phyloP scores from a whole-genome alignment of 2,329 filamentous ascomycete species.

The Colletotrichum australisinense region DNA sequence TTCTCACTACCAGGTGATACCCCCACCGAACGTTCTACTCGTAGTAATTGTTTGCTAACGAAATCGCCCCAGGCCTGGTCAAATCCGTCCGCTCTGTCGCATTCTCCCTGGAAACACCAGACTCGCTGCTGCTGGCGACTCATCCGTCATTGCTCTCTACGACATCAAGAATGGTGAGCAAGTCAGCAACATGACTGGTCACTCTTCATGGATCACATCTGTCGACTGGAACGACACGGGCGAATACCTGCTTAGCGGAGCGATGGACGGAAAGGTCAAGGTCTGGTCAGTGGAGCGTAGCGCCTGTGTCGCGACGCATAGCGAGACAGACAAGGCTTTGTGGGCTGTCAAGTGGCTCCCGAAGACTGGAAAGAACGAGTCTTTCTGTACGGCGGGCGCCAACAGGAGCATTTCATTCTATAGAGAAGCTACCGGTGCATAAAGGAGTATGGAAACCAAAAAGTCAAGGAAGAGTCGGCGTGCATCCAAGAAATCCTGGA shows the following conservation, averaged over 20 bases:
- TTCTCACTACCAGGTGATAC: conserved; percentile 83
- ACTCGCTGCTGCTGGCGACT: conserved; percentile 90
- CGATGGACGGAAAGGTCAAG: conserved; percentile 94
- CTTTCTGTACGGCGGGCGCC: conserved; percentile 83
- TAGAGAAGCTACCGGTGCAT: conserved; percentile 78
- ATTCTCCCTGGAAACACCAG: conserved; percentile 90
- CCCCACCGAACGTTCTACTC: no score
- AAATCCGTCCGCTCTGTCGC: conserved; percentile 87
- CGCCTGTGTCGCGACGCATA: conserved; percentile 91
- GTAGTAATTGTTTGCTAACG: background rate
- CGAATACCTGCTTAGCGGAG: conserved; percentile 88
- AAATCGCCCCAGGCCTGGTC: conserved; percentile 71
- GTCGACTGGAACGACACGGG: conserved; percentile 95
- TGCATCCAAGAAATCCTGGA: conserved; percentile 9
- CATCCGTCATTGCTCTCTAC: conserved; percentile 89
- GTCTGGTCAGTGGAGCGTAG: conserved; percentile 92
- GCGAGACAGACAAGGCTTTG: conserved; percentile 85
- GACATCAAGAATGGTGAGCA: conserved; percentile 94
- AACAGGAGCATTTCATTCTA: conserved; percentile 85
- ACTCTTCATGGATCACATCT: conserved; percentile 88
- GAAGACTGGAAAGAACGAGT: conserved; percentile 74
- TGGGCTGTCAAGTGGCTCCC: conserved; percentile 90
- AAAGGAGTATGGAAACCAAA: background rate
- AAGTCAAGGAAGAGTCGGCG: background rate
- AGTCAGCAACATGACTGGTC: conserved; percentile 83